These are phyloP conservation scores for Codiaeum variegatum DNA, from an alignment of 441 rosid genomes.

Conservation along the genomic window DNA sequence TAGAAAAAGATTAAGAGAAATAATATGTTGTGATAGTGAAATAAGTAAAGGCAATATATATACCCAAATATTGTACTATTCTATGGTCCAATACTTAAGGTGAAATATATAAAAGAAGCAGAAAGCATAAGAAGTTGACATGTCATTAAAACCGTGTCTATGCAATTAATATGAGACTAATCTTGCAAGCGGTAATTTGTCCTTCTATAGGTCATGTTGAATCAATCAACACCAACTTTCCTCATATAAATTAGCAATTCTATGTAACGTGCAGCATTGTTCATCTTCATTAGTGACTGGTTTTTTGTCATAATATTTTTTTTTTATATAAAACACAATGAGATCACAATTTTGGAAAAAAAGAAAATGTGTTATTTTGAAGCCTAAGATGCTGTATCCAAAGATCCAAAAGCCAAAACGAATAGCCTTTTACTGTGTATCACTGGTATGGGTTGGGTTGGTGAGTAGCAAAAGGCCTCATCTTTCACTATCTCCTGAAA, in stretches of 20 bases:
- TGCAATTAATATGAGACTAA: constrained; percentile 10
- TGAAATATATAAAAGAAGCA: not conserved
- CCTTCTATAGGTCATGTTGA: constrained; percentile 25
- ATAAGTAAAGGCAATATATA: constrained; percentile 15
- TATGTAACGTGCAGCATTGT: constrained; percentile 24
- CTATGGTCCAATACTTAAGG: constrained; percentile 14
- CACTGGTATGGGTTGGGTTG: constrained; percentile 55
- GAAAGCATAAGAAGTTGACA: constrained; percentile 20
- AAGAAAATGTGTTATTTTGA: constrained; percentile 17
- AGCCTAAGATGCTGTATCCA: constrained; percentile 37
- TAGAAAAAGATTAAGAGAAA: too few species aligned
- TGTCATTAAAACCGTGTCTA: not conserved
- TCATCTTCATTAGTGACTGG: constrained; percentile 19
- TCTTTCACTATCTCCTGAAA: constrained; percentile 33
- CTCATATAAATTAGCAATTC: constrained; percentile 21
- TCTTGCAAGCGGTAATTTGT: constrained; percentile 8
- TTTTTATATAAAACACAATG: not conserved
- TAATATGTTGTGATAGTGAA: not conserved
- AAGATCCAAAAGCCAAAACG: constrained; percentile 29
- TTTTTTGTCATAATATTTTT: constrained; percentile 7
- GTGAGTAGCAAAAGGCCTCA: constrained; percentile 46
- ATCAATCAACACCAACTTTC: constrained; percentile 39
- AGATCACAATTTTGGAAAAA: constrained; percentile 2
- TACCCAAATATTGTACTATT: not conserved
- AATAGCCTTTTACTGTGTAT: constrained; percentile 31